A percentile compares a stretch with the other conserved stretches of the same genome.
phyloP scores from a whole-genome alignment of 2,329 filamentous ascomycete genomes.

The Lachnellula suecica region DNA sequence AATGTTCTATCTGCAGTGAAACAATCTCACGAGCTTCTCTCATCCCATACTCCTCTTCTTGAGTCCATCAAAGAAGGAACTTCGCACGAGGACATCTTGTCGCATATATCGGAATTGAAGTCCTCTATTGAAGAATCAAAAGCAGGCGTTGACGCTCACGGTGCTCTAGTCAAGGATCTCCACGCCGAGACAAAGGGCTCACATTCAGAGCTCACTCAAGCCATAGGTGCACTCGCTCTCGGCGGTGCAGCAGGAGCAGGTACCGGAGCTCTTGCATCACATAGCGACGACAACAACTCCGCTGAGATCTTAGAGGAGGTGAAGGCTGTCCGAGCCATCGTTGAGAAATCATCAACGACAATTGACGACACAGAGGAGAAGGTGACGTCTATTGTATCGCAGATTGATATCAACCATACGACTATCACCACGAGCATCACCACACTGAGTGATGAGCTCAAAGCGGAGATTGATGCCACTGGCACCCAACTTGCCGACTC shows the following conservation, averaged over 20 bases:
- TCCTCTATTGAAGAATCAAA: conserved; percentile 24
- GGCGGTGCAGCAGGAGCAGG: conserved; percentile 23
- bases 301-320: conserved; percentile 22
- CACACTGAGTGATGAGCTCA: conserved; percentile 25
- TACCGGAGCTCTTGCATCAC: conserved; percentile 6
- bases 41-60: conserved; percentile 20
- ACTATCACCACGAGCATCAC: conserved; percentile 25
- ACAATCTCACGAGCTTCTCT: conserved; percentile 15
- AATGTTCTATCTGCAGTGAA: conserved; percentile 16
- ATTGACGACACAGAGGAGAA: conserved; percentile 14
- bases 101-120: conserved; percentile 24
- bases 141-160: conserved; percentile 18
- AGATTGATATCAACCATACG: conserved; percentile 28
- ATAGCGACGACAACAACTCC: conserved; percentile 8
- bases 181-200: conserved; percentile 23
- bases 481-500: conserved; percentile 22
- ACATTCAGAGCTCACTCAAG: conserved; percentile 20
- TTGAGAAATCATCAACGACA: conserved; percentile 17
- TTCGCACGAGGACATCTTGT: conserved; percentile 18
- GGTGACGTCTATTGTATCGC: conserved; percentile 13
- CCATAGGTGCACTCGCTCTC: conserved; percentile 21
- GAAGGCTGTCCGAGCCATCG: conserved; percentile 17
- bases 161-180: conserved; percentile 21
- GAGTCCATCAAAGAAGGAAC: conserved; percentile 15
- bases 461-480: conserved; percentile 26